A percentile compares a stretch with the other conserved stretches of the same genome.
phyloP scores from a whole-genome alignment of 805 yeast species.

The Candida chilensis region DNA sequence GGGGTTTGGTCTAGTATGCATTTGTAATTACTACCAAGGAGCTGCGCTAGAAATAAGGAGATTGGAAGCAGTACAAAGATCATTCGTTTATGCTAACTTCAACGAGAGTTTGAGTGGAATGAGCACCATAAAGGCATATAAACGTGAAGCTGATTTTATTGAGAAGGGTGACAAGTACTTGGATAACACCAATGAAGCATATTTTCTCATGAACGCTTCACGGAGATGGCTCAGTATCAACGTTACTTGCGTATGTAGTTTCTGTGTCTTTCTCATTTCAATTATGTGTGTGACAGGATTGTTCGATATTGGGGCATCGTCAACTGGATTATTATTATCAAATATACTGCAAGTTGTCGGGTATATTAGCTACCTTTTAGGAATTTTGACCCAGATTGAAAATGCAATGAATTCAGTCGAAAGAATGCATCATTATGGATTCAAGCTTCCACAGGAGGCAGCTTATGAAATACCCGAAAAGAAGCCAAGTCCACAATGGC shows the following conservation, averaged over 20 bases:
- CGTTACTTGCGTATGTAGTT: conserved; percentile 16
- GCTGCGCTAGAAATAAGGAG: conserved; percentile 31
- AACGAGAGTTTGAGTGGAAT: conserved; percentile 33
- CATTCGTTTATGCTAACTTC: conserved; percentile 32
- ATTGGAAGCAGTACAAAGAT: conserved; percentile 30
- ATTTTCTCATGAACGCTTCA: conserved; percentile 19
- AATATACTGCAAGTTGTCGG: conserved; percentile 22
- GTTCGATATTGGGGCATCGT: conserved; percentile 18
- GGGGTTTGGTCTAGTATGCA: conserved; percentile 16
- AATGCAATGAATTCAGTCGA: conserved; percentile 29
- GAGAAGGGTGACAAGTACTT: conserved; percentile 22
- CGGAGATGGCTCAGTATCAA: conserved; percentile 25
- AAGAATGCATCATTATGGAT: conserved; percentile 23
- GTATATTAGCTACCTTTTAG: conserved; percentile 18
- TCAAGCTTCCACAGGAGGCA: conserved; percentile 26
- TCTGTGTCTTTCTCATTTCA: conserved; percentile 16
- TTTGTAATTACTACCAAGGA: conserved; percentile 29
- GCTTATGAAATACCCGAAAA: conserved; percentile 18
- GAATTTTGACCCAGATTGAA: conserved; percentile 23
- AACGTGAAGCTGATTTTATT: conserved; percentile 18
- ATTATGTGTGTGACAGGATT: conserved; percentile 21
- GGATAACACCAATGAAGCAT: conserved; percentile 23
- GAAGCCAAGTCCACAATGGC: conserved; percentile 40
- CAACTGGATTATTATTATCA: conserved; percentile 22
- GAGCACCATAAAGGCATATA: conserved; percentile 27